Percentiles rank a stretch among this genome's conserved stretches.
Evolutionary conservation across 129 eudicot genomes (phyloP).

Genomic region (Erigeron canadensis): DNA sequence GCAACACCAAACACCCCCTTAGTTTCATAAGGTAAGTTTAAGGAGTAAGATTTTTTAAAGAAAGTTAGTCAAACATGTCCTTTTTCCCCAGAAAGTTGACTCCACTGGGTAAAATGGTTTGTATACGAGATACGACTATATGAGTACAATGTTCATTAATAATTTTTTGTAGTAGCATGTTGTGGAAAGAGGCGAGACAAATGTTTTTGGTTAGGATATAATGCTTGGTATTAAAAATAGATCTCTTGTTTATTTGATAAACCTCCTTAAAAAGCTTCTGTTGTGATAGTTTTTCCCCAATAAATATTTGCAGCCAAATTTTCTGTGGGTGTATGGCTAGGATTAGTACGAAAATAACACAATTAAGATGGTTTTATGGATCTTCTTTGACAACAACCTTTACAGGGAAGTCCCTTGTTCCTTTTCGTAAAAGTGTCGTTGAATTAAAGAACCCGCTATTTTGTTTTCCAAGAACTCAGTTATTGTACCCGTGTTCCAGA

Average conservation of each 20-base stretch:
- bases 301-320: slow-evolving; percentile 33
- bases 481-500: slow-evolving; percentile 20
- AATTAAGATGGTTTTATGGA: slow-evolving; percentile 37
- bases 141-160: no score
- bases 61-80: no score
- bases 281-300: slow-evolving; percentile 30
- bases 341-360: slow-evolving; percentile 37
- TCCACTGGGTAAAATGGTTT: no score
- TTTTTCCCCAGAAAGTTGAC: no score
- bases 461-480: slow-evolving; percentile 14
- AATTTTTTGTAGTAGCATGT: no score
- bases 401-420: slow-evolving; percentile 17
- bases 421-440: slow-evolving; percentile 19
- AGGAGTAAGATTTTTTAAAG: no score
- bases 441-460: slow-evolving; percentile 10
- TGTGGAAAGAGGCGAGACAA: no score
- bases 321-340: slow-evolving; percentile 31
- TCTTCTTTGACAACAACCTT: slow-evolving; percentile 34
- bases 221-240: not conserved
- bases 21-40: no score
- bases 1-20: no score
- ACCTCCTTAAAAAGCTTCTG: not conserved
- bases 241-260: not conserved
- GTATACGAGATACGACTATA: no score
- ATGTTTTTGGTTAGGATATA: not conserved